Evolutionary conservation across 2,329 filamentous ascomycete genomes (phyloP).

Genomic region (Aureobasidium sp.): DNA sequence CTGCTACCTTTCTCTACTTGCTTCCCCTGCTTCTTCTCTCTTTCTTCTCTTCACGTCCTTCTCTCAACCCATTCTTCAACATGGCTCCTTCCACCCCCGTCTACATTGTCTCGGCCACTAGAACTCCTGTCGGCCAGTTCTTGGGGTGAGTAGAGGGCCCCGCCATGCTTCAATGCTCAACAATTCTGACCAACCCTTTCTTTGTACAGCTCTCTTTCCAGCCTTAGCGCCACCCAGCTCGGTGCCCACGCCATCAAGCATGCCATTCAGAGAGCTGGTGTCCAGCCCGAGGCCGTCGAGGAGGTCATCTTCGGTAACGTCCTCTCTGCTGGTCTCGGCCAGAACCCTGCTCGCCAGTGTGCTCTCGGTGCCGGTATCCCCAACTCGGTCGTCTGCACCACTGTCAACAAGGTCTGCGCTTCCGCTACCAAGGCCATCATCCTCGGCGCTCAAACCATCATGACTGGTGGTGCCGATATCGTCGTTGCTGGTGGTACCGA

Average conservation of each 20-base stretch:
- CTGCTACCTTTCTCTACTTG: not conserved
- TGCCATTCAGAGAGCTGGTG: slow-evolving; percentile 76
- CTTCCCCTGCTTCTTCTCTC: not conserved
- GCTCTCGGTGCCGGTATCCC: slow-evolving; percentile 80
- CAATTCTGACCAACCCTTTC: slow-evolving; percentile 15
- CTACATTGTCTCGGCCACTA: slow-evolving; percentile 87
- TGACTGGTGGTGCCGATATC: slow-evolving; percentile 87
- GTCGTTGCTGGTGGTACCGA: slow-evolving; percentile 92
- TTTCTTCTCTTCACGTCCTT: not conserved
- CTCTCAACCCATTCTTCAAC: slow-evolving; percentile 10
- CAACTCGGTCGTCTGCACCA: slow-evolving; percentile 74
- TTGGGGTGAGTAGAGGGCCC: slow-evolving; percentile 57
- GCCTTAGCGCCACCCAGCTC: slow-evolving; percentile 75
- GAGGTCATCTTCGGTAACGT: slow-evolving; percentile 99
- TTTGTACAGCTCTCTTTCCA: slow-evolving; percentile 67
- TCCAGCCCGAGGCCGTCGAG: slow-evolving; percentile 84
- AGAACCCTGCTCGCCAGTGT: slow-evolving; percentile 93
- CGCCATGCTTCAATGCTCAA: not conserved
- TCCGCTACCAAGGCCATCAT: slow-evolving; percentile 92
- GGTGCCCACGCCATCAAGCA: slow-evolving; percentile 88
- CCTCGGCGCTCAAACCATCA: slow-evolving; percentile 91
- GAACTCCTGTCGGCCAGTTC: slow-evolving; percentile 91
- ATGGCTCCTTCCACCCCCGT: slow-evolving; percentile 81
- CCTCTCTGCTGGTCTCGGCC: slow-evolving; percentile 86
- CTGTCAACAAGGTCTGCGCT: slow-evolving; percentile 98